A percentile compares a stretch with the other conserved stretches of the same genome.
phyloP scores from a whole-genome alignment of 148 eudicot genomes.

The Chenopodium quinoa region DNA sequence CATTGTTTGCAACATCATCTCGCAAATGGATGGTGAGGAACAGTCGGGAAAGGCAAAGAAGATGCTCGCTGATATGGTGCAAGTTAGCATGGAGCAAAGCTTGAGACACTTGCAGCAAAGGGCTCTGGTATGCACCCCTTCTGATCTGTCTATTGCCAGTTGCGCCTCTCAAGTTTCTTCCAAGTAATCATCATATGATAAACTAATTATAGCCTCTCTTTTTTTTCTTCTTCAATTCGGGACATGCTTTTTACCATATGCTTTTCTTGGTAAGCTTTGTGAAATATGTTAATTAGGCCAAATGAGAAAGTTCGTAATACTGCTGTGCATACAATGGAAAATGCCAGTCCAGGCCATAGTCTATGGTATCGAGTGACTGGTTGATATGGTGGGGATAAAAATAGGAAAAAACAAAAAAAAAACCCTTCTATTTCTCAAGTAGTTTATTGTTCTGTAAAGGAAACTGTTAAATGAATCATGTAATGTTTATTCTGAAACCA shows the following conservation, averaged over 20 bases:
- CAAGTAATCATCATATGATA: constrained; percentile 33
- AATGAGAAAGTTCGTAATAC: constrained; percentile 7
- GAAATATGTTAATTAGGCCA: constrained; percentile 3
- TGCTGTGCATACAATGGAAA: constrained; percentile 19
- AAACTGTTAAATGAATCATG: not conserved
- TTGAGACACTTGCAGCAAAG: constrained; percentile 80
- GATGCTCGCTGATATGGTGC: constrained; percentile 96
- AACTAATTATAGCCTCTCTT: not conserved
- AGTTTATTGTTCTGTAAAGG: constrained; percentile 14
- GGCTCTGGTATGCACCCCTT: constrained; percentile 77
- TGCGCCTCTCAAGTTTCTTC: constrained; percentile 59
- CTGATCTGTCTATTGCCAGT: constrained; percentile 46
- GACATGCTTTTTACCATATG: not conserved
- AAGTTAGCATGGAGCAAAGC: constrained; percentile 99
- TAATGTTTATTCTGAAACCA: not conserved
- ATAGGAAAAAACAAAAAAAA: not conserved
- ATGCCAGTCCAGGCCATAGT: constrained; percentile 56
- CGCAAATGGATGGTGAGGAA: constrained; percentile 80
- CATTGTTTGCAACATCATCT: constrained; percentile 72
- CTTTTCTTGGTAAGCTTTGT: constrained; percentile 8
- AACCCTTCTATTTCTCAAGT: not conserved
- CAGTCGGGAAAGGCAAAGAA: constrained; percentile 85
- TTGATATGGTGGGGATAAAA: constrained; percentile 11
- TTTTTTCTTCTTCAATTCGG: not conserved
- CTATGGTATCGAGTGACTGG: constrained; percentile 16